These are phyloP conservation scores for Carex scoparia DNA, from an alignment of 176 grass and related monocot genomes.

Conservation along the genomic window DNA sequence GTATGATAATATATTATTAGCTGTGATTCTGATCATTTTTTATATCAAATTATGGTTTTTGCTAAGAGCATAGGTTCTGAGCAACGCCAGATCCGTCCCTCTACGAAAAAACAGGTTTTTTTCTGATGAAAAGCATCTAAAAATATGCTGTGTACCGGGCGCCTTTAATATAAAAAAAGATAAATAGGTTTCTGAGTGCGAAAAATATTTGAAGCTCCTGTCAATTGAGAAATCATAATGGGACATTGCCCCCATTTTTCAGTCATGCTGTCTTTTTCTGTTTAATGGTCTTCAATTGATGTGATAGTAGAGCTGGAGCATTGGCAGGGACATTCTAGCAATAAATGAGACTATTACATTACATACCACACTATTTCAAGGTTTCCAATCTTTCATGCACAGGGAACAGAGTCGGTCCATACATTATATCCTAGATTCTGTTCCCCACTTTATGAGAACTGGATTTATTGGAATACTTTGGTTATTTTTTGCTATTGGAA, in stretches of 20 bases:
- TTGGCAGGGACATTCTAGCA: neutral
- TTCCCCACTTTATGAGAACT: neutral
- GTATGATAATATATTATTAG: neutral
- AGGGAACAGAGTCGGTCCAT: neutral
- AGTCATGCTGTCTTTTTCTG: neutral
- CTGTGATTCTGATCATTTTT: neutral
- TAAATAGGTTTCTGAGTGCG: too few relatives aligned
- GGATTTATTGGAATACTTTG: neutral
- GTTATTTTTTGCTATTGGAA: neutral
- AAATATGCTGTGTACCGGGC: too few relatives aligned
- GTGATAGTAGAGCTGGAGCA: neutral
- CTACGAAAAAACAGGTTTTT: too few relatives aligned
- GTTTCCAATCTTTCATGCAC: neutral
- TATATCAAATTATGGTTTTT: neutral
- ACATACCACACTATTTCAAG: neutral
- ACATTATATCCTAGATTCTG: neutral
- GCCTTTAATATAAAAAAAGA: too few relatives aligned
- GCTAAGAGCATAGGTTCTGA: neutral
- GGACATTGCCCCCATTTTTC: neutral
- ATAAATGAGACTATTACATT: neutral
- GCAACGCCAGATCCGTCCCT: too few relatives aligned
- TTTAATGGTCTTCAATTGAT: neutral
- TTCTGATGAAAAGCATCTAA: too few relatives aligned
- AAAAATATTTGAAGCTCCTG: neutral
- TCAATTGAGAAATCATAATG: neutral